A percentile compares a stretch with the other conserved stretches of the same genome.
These are phyloP conservation scores for Acephala macrosclerotiorum DNA, from an alignment of 2,329 filamentous ascomycete species.

Conservation along the genomic window DNA sequence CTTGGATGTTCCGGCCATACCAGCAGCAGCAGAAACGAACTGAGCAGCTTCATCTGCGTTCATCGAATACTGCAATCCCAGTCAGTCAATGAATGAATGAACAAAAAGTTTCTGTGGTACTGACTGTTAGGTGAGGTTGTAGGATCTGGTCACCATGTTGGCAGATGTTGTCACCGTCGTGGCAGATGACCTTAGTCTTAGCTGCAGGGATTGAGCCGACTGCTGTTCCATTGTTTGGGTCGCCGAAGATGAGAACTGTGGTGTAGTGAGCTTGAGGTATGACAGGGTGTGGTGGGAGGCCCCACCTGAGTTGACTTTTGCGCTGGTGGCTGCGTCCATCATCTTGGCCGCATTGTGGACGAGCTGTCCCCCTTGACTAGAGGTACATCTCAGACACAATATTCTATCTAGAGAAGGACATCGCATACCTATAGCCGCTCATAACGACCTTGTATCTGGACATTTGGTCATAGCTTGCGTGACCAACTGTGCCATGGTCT, in stretches of 20 bases:
- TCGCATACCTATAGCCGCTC: conserved; percentile 32
- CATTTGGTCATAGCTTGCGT: conserved; percentile 28
- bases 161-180: conserved; percentile 1
- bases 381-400: too few species aligned
- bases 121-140: background rate
- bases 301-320: conserved; percentile 32
- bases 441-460: conserved; percentile 34
- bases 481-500: conserved; percentile 45
- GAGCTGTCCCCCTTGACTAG: conserved; percentile 32
- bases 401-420: too few species aligned
- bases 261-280: too few species aligned
- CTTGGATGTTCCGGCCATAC: background rate
- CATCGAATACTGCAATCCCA: conserved; percentile 1
- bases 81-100: background rate
- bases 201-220: background rate
- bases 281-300: too few species aligned
- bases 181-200: background rate
- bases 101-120: background rate
- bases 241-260: conserved; percentile 24
- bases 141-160: background rate
- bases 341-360: conserved; percentile 34
- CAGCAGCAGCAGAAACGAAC: conserved; percentile 8
- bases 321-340: conserved; percentile 20
- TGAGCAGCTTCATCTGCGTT: background rate
- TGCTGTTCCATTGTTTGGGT: background rate